Base-by-base conservation (phyloP, 2,329 filamentous ascomycete species). In the Cercospora brassicicola region DNA sequence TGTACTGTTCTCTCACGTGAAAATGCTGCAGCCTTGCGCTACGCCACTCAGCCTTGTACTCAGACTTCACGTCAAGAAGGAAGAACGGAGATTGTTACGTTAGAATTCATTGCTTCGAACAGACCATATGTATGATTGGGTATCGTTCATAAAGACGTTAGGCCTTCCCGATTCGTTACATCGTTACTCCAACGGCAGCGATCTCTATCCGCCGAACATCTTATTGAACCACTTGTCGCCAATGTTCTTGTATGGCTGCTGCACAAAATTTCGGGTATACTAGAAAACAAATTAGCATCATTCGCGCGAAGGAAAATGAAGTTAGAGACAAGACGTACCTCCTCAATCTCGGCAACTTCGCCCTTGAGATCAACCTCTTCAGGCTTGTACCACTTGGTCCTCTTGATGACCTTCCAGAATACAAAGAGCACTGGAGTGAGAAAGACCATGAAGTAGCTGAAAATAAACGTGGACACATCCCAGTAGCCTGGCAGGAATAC, bases 391-490 rank as follows among this genome's bases (percentile, higher is more conserved):
- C 86, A 84, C 63, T 83, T 86, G 0, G 90, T 91, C 75, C 83
- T 86, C 77, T 91, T 88, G 66, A 88, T 72, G 6, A 91, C 31
- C 78, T 94, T 94, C 89, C 90, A 94, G 6, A 85, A 86, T 3
- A 90, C 59, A 77, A 87, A 94, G 1, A 94, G 80, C 0, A 88
- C 70, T 0, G 91, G 91, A 74, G 90, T 91, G 1, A 92, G 80
- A 5, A 84, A 86, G 55, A 93, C 86, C 85, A 92, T 92, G 62
- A 88, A 89, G 78, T 93, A 93, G 13, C 79, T 82, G 79, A 93
- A 93, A 13, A 94, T 76, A 76, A 94, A 94, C 2, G 86, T 88
- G 7, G 89, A 84, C 0, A 90, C 75, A 65, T 88, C 84, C 91
- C 90, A 93, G 7, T 31, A 64, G 0, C 83, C 84, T 0, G 90